Evolutionary conservation across 2,329 filamentous ascomycete species (phyloP), one percentile per base, ranked within the genome.

Genomic region (Trichoderma sp.): DNA sequence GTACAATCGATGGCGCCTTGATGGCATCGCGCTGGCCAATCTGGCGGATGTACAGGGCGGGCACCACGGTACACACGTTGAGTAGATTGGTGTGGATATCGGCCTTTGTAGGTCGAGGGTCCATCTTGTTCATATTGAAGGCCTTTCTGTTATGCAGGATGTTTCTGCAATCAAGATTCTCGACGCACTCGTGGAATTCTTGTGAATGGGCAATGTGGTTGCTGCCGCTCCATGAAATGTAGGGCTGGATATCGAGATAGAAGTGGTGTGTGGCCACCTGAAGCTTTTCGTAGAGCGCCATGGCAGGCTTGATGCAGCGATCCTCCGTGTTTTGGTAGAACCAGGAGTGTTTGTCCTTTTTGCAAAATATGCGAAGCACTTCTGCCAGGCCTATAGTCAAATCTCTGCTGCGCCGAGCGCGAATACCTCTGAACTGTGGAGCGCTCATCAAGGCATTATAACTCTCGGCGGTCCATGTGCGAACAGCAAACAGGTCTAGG

Each of bases 231-330:
- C 75, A 76, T 7, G 73, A 51, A 24, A 78, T 73, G 68, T 76
- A 78, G 0, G 75, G 71, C 67, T 79, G 76, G 51, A 78, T 74
- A 56, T 78, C 76, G 14, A 80, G 75, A 54, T 79, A 78, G 69
- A 80, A 82, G 52, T 79, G 75, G 61, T 80, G 75, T 0, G 78
- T 80, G 30, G 80, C 80, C 10, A 79, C 76, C 26, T 78, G 73
- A 30, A 82, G 71, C 71, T 80, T 80, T 70, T 82, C 79, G 37
- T 81, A 78, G 1, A 82, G 74, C 13, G 63, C 68, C 72, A 81
- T 76, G 1, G 81, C 80, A 1, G 79, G 80, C 39, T 67, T 71
- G 61, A 83, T 72, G 63, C 80, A 77, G 18, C 70, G 63, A 5
- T 76, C 71, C 43, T 72, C 73, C 37, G 76, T 72, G 32, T 71